phyloP scores from a whole-genome alignment of 2,329 filamentous ascomycete species.

The Xylariales sp. region DNA sequence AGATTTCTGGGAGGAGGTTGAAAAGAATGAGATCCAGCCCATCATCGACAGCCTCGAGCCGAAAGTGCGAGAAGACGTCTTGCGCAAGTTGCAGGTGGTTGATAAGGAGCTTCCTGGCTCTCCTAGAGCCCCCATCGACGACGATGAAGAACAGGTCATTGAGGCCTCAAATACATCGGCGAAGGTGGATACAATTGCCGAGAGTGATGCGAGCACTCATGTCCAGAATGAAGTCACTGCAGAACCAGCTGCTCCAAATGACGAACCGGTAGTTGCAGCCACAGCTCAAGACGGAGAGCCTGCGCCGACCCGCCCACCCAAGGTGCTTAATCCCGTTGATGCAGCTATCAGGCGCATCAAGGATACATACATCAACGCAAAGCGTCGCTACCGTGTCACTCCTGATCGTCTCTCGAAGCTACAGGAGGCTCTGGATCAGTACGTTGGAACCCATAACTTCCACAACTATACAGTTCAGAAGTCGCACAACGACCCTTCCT shows the following conservation, averaged over 20 bases:
- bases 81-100: constrained; percentile 53
- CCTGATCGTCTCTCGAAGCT: constrained; percentile 67
- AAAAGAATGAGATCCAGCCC: constrained; percentile 75
- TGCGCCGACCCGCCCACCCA: constrained; percentile 16
- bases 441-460: constrained; percentile 83
- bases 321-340: constrained; percentile 50
- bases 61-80: constrained; percentile 57
- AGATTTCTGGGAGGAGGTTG: constrained; percentile 77
- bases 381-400: constrained; percentile 79
- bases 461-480: constrained; percentile 99
- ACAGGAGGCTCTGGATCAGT: constrained; percentile 69
- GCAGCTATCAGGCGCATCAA: constrained; percentile 71
- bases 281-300: not conserved
- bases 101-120: constrained; percentile 13
- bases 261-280: not conserved
- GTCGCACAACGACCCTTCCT: constrained; percentile 71
- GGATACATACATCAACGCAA: constrained; percentile 74
- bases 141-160: no score
- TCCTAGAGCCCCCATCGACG: not conserved
- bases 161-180: not conserved
- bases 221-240: constrained; percentile 7
- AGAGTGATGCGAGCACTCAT: not conserved
- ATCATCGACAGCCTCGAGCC: constrained; percentile 60
- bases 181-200: not conserved
- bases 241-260: not conserved